Evolutionary conservation across 2,329 filamentous ascomycete species (phyloP), one percentile per base, ranked within the genome.

Genomic region (Triangularia setosa): DNA sequence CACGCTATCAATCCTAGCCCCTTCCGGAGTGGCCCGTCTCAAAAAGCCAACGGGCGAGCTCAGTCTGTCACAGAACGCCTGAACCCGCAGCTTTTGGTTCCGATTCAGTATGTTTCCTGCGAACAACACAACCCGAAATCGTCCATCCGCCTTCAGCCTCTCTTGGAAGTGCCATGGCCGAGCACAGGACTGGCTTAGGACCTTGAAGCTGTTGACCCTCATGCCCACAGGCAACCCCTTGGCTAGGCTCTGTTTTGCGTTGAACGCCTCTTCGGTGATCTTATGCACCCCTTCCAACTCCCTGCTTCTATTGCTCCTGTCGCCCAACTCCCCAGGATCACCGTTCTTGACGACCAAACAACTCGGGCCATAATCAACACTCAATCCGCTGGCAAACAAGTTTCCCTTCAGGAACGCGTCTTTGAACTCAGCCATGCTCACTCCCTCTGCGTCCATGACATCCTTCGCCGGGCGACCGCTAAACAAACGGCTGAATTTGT

Each of bases 391-490:
- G 3, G 85, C 81, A 71, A 90, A 90, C 70, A 84, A 67, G 67
- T 85, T 85, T 1, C 84, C 84, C 68, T 86, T 85, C 27, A 82
- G 70, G 68, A 90, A 88, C 0, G 82, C 83, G 0, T 83, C 74
- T 68, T 88, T 86, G 77, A 90, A 90, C 33, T 83, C 84, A 0
- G 82, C 80, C 83, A 89, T 86, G 67, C 78, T 84, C 62, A 89
- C 83, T 0, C 87, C 86, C 57, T 83, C 82, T 64, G 83, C 82
- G 67, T 89, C 85, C 75, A 84, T 80, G 24, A 85, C 77, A 62
- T 86, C 84, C 71, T 84, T 87, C 33, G 81, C 84, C 0, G 83
- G 86, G n/a, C 79, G 78, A 1, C 81, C 82, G 0, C 81, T 82
- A 72, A 87, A 88, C 0, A 88, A 76, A 1, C 81, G 76, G 4